phyloP scores from a whole-genome alignment of 2,329 filamentous ascomycete species.

The Podosphaera xanthii region DNA sequence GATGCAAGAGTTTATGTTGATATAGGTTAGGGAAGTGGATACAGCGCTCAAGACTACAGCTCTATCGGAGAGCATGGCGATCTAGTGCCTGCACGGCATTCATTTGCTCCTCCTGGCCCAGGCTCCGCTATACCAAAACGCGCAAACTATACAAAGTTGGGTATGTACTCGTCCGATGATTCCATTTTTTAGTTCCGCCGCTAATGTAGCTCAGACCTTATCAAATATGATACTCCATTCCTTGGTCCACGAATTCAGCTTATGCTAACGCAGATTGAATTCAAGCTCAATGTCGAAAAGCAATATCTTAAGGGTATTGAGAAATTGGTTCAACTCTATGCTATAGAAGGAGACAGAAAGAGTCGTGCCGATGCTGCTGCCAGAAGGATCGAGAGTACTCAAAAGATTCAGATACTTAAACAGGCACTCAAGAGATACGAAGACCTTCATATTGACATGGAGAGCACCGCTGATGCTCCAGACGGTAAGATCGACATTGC shows the following conservation, averaged over 20 bases:
- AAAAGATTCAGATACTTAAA: conserved; percentile 90
- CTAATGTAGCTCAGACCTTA: conserved; percentile 44
- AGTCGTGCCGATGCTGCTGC: conserved; percentile 83
- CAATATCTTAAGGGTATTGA: conserved; percentile 98
- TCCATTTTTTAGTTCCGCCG: conserved; percentile 2
- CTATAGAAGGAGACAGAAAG: conserved; percentile 92
- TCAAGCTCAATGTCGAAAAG: conserved; percentile 96
- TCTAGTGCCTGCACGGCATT: conserved; percentile 60
- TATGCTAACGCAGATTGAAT: conserved; percentile 95
- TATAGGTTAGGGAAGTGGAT: conserved; percentile 33
- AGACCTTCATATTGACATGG: conserved; percentile 86
- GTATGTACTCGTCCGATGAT: conserved; percentile 26
- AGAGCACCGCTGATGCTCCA: conserved; percentile 44
- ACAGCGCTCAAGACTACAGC: conserved; percentile 32
- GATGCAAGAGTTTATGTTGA: conserved; percentile 30
- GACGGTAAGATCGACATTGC: conserved; percentile 39
- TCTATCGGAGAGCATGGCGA: conserved; percentile 43
- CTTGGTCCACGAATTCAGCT: conserved; percentile 94
- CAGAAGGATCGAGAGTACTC: conserved; percentile 78
- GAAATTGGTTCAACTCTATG: conserved; percentile 95
- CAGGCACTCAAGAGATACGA: conserved; percentile 94
- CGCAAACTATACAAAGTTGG: conserved; percentile 89
- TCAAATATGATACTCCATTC: conserved; percentile 94
- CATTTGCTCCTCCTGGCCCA: conserved; percentile 53
- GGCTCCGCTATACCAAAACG: conserved; percentile 47